Evolutionary conservation across 1,139 yeast species (phyloP), one percentile per base, ranked within the genome.

Genomic region (Lodderomyces parapsilosis): DNA sequence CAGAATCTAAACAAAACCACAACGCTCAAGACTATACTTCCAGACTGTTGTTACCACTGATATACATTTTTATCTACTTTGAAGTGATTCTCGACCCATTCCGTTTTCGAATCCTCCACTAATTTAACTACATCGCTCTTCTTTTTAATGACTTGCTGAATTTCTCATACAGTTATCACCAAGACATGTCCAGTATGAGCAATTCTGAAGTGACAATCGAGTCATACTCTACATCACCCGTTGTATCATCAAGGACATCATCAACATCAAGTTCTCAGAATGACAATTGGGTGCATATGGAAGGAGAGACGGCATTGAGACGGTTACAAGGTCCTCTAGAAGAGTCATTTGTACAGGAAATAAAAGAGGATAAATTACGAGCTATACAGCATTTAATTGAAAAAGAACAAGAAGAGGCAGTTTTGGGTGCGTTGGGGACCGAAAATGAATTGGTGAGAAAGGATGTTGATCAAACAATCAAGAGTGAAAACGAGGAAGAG

Each of bases 321-420:
- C 8, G 18, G 7, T 30, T 63, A 14, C 66, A 70, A 39, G 56
- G 57, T 33, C 81, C 81, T 2, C 55, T 76, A 33, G 65, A 68
- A 28, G 71, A 67, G 14, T 71, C 71, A 37, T 60, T 65, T 42
- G 59, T 30, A 30, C 33, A 30, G 10, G 19, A 30, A n/a, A 6
- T 15, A 7, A 30, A 19, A 17, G 6, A 30, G n/a, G 11, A 2
- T 4, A 30, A 23, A 13, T 7, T 34, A 9, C 3, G n/a, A 22
- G 13, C 25, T 8, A 22, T 34, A 13, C 25, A 33, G 61, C 33
- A 35, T 20, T 8, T 9, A 6, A 24, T 24, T 25, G 33, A 30
- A 8, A 35, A 35, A 11, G 34, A 41, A 13, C 24, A 37, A 19
- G 28, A 36, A 30, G 35, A 41, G 28, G 40, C 24, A 5, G 20